Evolutionary conservation across 805 yeast species (phyloP).

Genomic region (Candida argentea): DNA sequence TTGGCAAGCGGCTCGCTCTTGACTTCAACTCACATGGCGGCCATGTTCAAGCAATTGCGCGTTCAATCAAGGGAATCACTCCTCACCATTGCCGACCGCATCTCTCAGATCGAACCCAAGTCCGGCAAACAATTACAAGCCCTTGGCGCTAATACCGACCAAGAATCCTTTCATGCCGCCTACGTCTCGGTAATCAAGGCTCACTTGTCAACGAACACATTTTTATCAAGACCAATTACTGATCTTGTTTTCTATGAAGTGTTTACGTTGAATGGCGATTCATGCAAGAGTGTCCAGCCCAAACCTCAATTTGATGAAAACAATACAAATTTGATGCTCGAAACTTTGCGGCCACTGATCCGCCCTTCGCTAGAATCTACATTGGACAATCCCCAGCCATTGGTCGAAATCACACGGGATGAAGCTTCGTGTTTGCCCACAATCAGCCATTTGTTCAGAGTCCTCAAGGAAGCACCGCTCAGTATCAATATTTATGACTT

Average conservation of each 20-base stretch:
- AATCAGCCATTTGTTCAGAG: constrained; percentile 46
- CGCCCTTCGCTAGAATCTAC: constrained; percentile 21
- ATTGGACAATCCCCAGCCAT: constrained; percentile 15
- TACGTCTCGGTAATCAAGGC: neutral
- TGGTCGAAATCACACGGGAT: neutral
- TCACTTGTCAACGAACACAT: too few relatives aligned
- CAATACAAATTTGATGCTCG: constrained; percentile 27
- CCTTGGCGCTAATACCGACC: neutral
- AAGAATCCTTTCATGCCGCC: neutral
- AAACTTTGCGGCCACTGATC: constrained; percentile 25
- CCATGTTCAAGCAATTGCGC: neutral
- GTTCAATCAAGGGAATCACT: neutral
- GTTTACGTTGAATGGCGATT: constrained; percentile 19
- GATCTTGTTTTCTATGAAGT: constrained; percentile 22
- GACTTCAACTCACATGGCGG: neutral
- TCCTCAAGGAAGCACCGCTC: constrained; percentile 73
- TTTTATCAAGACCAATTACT: constrained; percentile 13
- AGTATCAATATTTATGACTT: constrained; percentile 60
- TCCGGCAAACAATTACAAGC: neutral
- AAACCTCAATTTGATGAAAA: constrained; percentile 23
- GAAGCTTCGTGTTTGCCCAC: constrained; percentile 28
- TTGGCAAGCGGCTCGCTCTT: constrained; percentile 3
- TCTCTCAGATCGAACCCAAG: neutral
- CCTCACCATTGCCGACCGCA: neutral
- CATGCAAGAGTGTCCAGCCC: constrained; percentile 1